phyloP scores from a whole-genome alignment of 768 basidiomycete genomes.

The Pisolithus albus region DNA sequence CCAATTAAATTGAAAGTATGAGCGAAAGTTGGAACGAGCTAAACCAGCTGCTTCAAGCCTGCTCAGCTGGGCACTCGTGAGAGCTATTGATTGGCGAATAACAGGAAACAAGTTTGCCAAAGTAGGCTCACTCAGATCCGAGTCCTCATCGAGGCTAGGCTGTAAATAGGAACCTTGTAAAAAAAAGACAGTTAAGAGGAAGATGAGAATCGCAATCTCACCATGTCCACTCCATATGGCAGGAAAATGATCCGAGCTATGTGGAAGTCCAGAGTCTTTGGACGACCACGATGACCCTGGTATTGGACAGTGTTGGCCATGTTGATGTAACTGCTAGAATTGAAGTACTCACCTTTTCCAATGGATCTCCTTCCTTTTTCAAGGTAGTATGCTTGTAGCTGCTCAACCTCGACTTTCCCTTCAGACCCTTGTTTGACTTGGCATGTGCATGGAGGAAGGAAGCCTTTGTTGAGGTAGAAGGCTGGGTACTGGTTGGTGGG shows the following conservation, averaged over 20 bases:
- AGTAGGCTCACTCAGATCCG: not conserved
- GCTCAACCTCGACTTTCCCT: not conserved
- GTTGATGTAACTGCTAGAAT: not conserved
- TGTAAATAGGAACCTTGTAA: not conserved
- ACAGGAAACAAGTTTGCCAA: not conserved
- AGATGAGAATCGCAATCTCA: not conserved
- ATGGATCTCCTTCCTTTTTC: not conserved
- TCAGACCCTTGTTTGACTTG: not conserved
- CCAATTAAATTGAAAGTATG: not conserved
- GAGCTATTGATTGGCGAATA: not conserved
- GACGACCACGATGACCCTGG: not conserved
- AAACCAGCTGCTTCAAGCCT: not conserved
- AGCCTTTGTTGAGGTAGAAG: not conserved
- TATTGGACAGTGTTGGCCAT: not conserved
- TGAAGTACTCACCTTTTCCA: not conserved
- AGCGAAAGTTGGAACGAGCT: not conserved
- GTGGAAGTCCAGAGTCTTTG: not conserved
- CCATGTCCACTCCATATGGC: not conserved
- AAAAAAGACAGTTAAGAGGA: not conserved
- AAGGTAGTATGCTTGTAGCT: not conserved
- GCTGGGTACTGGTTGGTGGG: not conserved
- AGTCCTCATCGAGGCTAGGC: not conserved
- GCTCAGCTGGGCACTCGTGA: slow-evolving; percentile 1
- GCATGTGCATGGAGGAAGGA: not conserved
- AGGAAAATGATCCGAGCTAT: not conserved